Conservation (phyloP, 768 basidiomycete species). For the Lepiota brunneoincarnata region DNA sequence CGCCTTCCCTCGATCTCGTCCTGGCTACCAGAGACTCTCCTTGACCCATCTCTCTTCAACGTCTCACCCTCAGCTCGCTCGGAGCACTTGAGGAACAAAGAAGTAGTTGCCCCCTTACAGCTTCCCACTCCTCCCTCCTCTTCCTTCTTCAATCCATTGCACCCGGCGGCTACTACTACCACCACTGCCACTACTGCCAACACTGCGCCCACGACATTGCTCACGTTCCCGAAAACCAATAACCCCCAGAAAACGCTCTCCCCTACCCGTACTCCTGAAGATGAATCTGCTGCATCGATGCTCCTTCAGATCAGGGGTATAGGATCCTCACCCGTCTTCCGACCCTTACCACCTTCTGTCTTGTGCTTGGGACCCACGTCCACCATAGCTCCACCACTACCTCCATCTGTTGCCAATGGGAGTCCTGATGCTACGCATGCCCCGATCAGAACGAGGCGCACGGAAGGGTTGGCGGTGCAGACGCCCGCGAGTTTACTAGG, state of each 20-base stretch:
- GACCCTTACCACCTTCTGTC: conserved; percentile 14
- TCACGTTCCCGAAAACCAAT: conserved; percentile 7
- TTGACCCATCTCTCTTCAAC: conserved; percentile 26
- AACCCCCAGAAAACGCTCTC: conserved; percentile 7
- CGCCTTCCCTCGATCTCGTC: conserved; percentile 68
- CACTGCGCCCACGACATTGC: conserved; percentile 10
- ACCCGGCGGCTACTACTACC: conserved; percentile 37
- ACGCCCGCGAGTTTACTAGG: conserved; percentile 8
- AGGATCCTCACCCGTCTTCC: conserved; percentile 36
- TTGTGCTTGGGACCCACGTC: neutral
- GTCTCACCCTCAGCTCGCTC: neutral
- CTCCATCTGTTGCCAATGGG: neutral
- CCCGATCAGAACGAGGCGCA: neutral
- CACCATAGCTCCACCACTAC: neutral
- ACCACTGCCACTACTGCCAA: conserved; percentile 27
- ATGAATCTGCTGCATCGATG: conserved; percentile 68
- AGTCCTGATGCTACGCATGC: neutral
- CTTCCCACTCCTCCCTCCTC: conserved; percentile 60
- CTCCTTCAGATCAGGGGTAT: conserved; percentile 54
- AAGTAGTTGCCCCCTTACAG: conserved; percentile 26
- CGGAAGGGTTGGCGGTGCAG: neutral
- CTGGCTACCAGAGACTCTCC: conserved; percentile 50
- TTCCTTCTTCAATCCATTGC: conserved; percentile 43
- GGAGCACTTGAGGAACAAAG: conserved; percentile 8
- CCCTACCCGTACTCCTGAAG: conserved; percentile 50